Evolutionary conservation across 257 asterid genomes (phyloP).

Genomic region (Capsicum rhomboideum): DNA sequence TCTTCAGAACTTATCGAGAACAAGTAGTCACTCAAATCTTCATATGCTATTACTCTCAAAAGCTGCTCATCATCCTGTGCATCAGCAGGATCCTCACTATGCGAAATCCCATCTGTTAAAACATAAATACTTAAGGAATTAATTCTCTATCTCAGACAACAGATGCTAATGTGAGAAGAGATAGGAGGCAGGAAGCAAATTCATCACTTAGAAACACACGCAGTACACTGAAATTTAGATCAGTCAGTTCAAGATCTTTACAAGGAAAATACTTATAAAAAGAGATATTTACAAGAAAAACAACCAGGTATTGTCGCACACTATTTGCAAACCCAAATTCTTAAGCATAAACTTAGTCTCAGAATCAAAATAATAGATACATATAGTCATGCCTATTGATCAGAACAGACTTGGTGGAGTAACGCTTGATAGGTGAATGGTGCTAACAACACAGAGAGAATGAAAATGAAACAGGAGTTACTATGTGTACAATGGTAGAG

Average conservation of each 20-base stretch:
- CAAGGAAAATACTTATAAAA: background rate
- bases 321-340: background rate
- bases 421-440: background rate
- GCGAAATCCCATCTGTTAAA: slow-evolving; percentile 34
- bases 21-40: slow-evolving; percentile 80
- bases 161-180: slow-evolving; percentile 7
- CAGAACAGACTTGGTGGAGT: background rate
- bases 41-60: slow-evolving; percentile 59
- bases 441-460: background rate
- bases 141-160: slow-evolving; percentile 3
- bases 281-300: background rate
- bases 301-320: background rate
- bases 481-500: too few species aligned
- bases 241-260: background rate
- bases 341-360: background rate
- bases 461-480: too few species aligned
- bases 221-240: background rate
- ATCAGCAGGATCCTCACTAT: slow-evolving; percentile 28
- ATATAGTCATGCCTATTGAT: background rate
- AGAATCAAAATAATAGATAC: background rate
- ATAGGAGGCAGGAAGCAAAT: background rate
- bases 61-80: slow-evolving; percentile 76
- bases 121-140: background rate
- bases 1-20: slow-evolving; percentile 77
- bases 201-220: background rate